A percentile compares a stretch with the other conserved stretches of the same genome.
phyloP scores from a whole-genome alignment of 2,329 filamentous ascomycete species.

The Stagonosporopsis tanaceti region DNA sequence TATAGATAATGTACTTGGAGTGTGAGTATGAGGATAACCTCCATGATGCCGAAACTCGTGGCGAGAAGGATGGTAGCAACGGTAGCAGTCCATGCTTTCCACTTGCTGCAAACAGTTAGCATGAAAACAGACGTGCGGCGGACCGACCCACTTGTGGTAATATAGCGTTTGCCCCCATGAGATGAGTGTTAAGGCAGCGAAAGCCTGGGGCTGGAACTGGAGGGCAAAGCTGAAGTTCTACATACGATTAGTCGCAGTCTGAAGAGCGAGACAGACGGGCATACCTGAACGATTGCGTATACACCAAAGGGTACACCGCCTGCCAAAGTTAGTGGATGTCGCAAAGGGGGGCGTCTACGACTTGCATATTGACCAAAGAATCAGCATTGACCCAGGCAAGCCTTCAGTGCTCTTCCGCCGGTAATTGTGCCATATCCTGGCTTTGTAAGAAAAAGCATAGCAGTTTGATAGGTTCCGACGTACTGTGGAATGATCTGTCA shows the following conservation, averaged over 20 bases:
- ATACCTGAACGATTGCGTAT: constrained; percentile 60
- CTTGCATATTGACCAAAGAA: constrained; percentile 67
- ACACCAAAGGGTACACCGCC: constrained; percentile 59
- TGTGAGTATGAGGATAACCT: constrained; percentile 65
- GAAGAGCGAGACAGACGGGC: not conserved
- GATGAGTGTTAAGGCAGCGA: constrained; percentile 58
- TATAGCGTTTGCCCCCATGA: constrained; percentile 62
- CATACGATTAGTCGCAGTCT: not conserved
- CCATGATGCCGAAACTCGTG: constrained; percentile 60
- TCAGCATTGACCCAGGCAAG: constrained; percentile 67
- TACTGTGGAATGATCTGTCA: constrained; percentile 47
- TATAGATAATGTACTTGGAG: constrained; percentile 56
- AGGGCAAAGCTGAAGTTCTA: constrained; percentile 64
- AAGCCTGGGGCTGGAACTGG: constrained; percentile 64
- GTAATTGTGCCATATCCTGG: constrained; percentile 68
- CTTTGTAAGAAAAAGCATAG: not conserved
- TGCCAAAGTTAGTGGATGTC: constrained; percentile 21
- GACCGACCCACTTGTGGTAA: constrained; percentile 55
- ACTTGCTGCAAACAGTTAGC: constrained; percentile 49
- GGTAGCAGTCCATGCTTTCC: constrained; percentile 58
- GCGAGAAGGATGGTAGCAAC: constrained; percentile 53
- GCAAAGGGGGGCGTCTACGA: not conserved
- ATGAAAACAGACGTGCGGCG: not conserved
- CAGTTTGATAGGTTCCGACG: not conserved
- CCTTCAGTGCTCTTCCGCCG: constrained; percentile 68